These are phyloP conservation scores for cucumber (Cucumis sativus) DNA, from an alignment of 306 rosid genomes.

Conservation along the genomic window DNA sequence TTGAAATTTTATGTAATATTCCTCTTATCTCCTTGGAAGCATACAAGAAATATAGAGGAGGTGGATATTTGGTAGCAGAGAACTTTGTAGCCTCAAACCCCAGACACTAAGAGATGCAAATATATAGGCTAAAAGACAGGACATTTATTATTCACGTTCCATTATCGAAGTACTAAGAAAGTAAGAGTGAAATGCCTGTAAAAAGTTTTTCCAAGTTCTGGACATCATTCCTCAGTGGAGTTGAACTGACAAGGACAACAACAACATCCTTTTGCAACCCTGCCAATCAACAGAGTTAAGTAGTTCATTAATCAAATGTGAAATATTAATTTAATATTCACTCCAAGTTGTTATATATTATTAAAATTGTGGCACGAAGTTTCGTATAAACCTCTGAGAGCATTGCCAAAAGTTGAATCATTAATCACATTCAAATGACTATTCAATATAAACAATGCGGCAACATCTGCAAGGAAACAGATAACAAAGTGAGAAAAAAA, in stretches of 20 bases:
- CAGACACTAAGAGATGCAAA: neutral
- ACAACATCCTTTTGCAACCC: conserved; percentile 54
- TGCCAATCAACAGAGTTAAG: conserved; percentile 23
- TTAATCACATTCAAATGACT: conserved; percentile 34
- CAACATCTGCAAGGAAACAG: conserved; percentile 42
- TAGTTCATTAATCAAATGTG: neutral
- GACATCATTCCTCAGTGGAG: conserved; percentile 31
- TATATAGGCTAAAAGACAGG: neutral
- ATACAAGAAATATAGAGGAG: neutral
- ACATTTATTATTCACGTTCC: neutral
- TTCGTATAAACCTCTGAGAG: conserved; percentile 35
- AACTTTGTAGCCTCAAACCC: neutral
- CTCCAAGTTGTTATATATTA: conserved; percentile 12
- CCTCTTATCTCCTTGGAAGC: neutral
- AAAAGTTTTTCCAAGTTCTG: conserved; percentile 36
- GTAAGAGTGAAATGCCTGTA: conserved; percentile 35
- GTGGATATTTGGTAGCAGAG: neutral
- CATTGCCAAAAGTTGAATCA: conserved; percentile 37
- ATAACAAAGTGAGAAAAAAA: conserved; percentile 5
- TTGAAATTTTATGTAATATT: neutral
- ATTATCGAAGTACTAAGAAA: conserved; percentile 3
- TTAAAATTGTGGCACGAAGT: conserved; percentile 11
- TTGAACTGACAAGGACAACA: conserved; percentile 46
- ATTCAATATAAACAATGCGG: conserved; percentile 50
- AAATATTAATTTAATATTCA: neutral